Percentiles rank a stretch among this genome's conserved stretches.
Conservation (phyloP, 2,329 filamentous ascomycete species). For the Ophiostoma quercus region DNA sequence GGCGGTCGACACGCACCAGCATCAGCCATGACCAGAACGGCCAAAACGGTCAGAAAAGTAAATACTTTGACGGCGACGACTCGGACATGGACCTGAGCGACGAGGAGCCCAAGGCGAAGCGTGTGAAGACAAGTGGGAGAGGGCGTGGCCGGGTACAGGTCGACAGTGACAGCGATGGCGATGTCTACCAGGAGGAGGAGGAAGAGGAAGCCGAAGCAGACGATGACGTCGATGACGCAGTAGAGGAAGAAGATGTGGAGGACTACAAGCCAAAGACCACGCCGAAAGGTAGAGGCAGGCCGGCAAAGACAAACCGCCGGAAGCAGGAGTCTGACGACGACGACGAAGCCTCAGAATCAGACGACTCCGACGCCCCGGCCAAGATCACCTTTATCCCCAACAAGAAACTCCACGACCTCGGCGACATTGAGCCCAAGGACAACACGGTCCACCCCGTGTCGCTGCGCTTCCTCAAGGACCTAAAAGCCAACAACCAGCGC, state of each 20-base stretch:
- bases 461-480: constrained; percentile 51
- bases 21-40: constrained; percentile 30
- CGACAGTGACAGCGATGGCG: constrained; percentile 28
- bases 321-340: constrained; percentile 19
- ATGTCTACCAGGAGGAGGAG: constrained; percentile 29
- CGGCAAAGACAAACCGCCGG: constrained; percentile 16
- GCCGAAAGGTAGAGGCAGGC: constrained; percentile 16
- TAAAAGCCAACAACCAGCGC: constrained; percentile 56
- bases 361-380: constrained; percentile 36
- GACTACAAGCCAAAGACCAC: constrained; percentile 22
- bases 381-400: constrained; percentile 41
- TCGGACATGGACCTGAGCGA: constrained; percentile 28
- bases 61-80: constrained; percentile 45
- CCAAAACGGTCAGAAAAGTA: constrained; percentile 40
- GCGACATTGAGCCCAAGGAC: constrained; percentile 47
- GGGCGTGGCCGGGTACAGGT: constrained; percentile 13
- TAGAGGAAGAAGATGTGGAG: constrained; percentile 27
- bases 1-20: constrained; percentile 46
- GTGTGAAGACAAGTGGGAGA: constrained; percentile 18
- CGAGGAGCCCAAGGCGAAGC: constrained; percentile 21
- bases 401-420: constrained; percentile 39
- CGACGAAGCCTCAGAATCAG: constrained; percentile 39
- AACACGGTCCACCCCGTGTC: constrained; percentile 54
- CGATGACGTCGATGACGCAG: constrained; percentile 29
- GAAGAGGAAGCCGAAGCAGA: constrained; percentile 29